Evolutionary conservation across 768 basidiomycete species (phyloP).

Genomic region (Dictyophora rubrovolvata): DNA sequence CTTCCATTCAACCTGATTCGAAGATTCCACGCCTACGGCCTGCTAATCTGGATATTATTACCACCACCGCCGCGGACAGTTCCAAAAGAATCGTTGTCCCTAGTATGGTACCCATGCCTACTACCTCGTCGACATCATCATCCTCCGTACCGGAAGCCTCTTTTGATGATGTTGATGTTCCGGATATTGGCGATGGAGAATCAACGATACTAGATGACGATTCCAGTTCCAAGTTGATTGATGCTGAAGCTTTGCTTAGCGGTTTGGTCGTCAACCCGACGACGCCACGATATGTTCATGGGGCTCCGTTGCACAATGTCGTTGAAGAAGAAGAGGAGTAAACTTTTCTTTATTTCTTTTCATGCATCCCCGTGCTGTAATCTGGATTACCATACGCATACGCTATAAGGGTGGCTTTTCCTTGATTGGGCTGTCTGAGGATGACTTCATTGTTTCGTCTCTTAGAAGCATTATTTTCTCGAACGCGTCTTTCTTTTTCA

Average conservation of each 20-base stretch:
- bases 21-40: background rate
- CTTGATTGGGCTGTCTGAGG: background rate
- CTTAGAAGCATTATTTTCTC: background rate
- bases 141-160: slow-evolving; percentile 15
- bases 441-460: no score
- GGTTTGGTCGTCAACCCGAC: slow-evolving; percentile 48
- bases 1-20: background rate
- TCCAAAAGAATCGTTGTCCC: slow-evolving; percentile 13
- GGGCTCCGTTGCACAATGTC: slow-evolving; percentile 79
- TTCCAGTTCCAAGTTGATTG: background rate
- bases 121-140: slow-evolving; percentile 16
- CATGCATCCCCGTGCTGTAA: no score
- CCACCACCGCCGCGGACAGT: slow-evolving; percentile 18
- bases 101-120: slow-evolving; percentile 21
- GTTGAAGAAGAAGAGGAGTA: slow-evolving; percentile 75
- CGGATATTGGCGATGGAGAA: background rate
- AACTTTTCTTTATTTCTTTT: background rate
- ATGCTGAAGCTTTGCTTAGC: background rate
- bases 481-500: background rate
- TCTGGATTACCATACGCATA: no score
- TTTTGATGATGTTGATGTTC: slow-evolving; percentile 25
- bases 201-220: background rate
- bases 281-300: slow-evolving; percentile 57
- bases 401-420: background rate
- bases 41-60: background rate